Percentiles rank a stretch among this genome's conserved stretches.
Conservation (phyloP, 2,329 filamentous ascomycete species). For the Pyrenochaeta sp. region DNA sequence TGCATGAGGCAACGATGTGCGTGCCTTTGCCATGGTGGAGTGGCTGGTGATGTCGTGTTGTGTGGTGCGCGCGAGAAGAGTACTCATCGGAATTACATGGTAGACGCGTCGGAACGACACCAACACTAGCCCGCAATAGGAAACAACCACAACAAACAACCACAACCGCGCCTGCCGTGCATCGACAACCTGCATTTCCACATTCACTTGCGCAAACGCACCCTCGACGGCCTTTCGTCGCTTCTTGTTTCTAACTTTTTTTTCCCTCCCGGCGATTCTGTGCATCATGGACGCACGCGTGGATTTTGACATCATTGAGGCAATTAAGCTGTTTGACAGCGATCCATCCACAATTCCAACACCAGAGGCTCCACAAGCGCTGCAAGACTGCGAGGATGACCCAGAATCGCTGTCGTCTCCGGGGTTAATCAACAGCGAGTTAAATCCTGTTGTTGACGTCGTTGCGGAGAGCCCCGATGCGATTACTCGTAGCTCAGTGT, state of each 20-base stretch:
- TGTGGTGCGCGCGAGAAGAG: conserved; percentile 7
- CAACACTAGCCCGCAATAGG: conserved; percentile 23
- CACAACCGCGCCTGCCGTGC: conserved; percentile 22
- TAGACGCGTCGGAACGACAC: conserved; percentile 18
- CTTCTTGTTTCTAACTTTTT: conserved; percentile 22
- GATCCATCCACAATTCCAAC: conserved; percentile 85
- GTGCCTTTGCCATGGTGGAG: conserved; percentile 43
- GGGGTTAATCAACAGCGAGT: conserved; percentile 80
- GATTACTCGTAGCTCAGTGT: conserved; percentile 77
- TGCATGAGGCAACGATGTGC: conserved; percentile 32
- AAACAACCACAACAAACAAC: conserved; percentile 31
- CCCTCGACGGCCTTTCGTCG: conserved; percentile 23
- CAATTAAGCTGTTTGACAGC: conserved; percentile 95
- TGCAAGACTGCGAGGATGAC: conserved; percentile 92
- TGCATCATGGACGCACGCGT: conserved; percentile 71
- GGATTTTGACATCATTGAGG: conserved; percentile 94
- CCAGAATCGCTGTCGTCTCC: conserved; percentile 78
- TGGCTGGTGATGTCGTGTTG: conserved; percentile 18
- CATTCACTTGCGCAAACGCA: conserved; percentile 21
- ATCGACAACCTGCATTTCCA: conserved; percentile 24
- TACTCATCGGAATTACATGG: conserved; percentile 11
- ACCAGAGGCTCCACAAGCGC: conserved; percentile 81
- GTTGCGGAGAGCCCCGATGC: conserved; percentile 92
- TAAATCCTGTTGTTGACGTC: conserved; percentile 92
- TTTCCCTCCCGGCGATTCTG: conserved; percentile 20